Percentiles rank a stretch among this genome's conserved stretches.
Conservation (phyloP, 305 asterid genomes). For the Rubia occidens region DNA sequence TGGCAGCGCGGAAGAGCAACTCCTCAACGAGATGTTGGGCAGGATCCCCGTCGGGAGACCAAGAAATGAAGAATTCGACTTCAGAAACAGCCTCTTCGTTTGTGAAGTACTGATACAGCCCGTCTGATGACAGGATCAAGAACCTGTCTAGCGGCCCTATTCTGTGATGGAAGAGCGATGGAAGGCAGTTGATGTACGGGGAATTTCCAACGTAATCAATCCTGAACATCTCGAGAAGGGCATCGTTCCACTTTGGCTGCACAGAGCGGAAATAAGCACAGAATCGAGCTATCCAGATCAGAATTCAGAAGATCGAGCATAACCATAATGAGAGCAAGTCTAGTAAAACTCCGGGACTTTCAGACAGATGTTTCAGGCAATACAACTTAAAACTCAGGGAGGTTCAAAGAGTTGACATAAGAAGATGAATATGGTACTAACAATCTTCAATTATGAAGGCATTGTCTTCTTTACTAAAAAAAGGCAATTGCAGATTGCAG, state of each 20-base stretch:
- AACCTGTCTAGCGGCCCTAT: slow-evolving; percentile 61
- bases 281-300: slow-evolving; percentile 2
- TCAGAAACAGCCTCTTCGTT: slow-evolving; percentile 83
- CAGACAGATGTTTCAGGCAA: too few species aligned
- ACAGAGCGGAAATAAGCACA: slow-evolving; percentile 15
- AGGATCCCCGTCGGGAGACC: slow-evolving; percentile 92
- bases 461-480: slow-evolving; percentile 21
- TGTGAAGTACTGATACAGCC: slow-evolving; percentile 84
- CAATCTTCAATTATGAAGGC: slow-evolving; percentile 23
- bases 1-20: slow-evolving; percentile 85
- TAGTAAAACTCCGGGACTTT: neutral
- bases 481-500: slow-evolving; percentile 11
- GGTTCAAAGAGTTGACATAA: neutral
- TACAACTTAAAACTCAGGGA: neutral
- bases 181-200: slow-evolving; percentile 64
- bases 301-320: neutral
- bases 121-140: slow-evolving; percentile 70
- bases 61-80: slow-evolving; percentile 60
- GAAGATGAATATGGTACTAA: slow-evolving; percentile 2
- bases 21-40: slow-evolving; percentile 86
- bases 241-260: slow-evolving; percentile 92
- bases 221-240: slow-evolving; percentile 79
- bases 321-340: neutral
- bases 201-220: slow-evolving; percentile 60
- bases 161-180: slow-evolving; percentile 73